Evolutionary conservation across 1,284 basidiomycete genomes (phyloP).

Genomic region (Dichomitus squalens): DNA sequence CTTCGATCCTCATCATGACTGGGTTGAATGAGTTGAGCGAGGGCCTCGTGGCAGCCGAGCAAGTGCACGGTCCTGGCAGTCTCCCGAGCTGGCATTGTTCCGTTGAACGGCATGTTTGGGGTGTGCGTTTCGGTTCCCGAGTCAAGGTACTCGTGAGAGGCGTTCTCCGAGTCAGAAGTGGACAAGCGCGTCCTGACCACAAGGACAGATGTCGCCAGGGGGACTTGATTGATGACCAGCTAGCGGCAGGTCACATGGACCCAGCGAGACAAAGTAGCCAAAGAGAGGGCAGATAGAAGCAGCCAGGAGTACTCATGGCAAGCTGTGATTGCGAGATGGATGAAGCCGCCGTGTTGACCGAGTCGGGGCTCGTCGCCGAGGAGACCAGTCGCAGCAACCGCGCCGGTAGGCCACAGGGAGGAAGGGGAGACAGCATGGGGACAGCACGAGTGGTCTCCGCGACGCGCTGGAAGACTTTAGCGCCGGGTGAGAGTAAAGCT

Average conservation of each 20-base stretch:
- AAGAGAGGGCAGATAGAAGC: too few species aligned
- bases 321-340: too few species aligned
- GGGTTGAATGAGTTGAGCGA: too few species aligned
- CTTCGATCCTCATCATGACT: too few species aligned
- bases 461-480: too few species aligned
- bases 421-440: not conserved
- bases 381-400: not conserved
- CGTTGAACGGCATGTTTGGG: not conserved
- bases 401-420: not conserved
- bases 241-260: not conserved
- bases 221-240: not conserved
- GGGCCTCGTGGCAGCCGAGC: too few species aligned
- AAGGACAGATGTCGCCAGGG: not conserved
- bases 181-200: not conserved
- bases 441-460: too few species aligned
- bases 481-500: too few species aligned
- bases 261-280: too few species aligned
- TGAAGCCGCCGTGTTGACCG: not conserved
- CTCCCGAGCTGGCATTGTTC: too few species aligned
- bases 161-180: constrained; percentile 17
- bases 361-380: not conserved
- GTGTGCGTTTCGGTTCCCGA: constrained; percentile 19
- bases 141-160: constrained; percentile 18
- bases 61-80: too few species aligned
- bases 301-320: too few species aligned